Conservation (phyloP, 2,329 filamentous ascomycete genomes). For the Clonostachys rhizophaga region DNA sequence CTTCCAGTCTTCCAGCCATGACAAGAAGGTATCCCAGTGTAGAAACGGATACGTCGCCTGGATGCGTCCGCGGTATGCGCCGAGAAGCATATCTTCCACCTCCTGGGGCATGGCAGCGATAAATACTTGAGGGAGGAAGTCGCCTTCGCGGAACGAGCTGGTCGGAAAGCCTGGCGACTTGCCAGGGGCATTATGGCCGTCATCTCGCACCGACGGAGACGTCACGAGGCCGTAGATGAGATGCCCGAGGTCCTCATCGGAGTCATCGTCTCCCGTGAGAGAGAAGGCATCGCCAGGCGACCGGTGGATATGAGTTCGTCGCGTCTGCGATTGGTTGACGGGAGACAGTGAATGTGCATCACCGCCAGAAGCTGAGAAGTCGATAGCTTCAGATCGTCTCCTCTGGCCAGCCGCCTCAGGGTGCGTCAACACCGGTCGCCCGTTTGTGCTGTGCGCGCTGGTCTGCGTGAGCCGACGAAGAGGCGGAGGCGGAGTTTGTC, state of each 20-base stretch:
- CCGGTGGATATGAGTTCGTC: constrained; percentile 2
- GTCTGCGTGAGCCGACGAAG: neutral
- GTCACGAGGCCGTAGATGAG: constrained; percentile 4
- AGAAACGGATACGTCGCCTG: constrained; percentile 18
- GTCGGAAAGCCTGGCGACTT: neutral
- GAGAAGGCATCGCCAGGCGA: constrained; percentile 3
- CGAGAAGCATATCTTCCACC: constrained; percentile 11
- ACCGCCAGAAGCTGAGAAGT: neutral
- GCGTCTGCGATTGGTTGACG: neutral
- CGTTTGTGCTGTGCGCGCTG: neutral
- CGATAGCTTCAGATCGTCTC: neutral
- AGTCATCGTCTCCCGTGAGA: constrained; percentile 2
- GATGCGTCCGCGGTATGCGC: constrained; percentile 14
- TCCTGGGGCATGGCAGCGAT: constrained; percentile 3
- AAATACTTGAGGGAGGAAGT: neutral
- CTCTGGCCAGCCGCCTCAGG: neutral
- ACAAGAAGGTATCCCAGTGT: constrained; percentile 7
- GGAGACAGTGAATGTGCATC: constrained; percentile 1
- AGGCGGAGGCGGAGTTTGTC: neutral
- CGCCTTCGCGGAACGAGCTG: neutral
- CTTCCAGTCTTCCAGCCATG: constrained; percentile 10
- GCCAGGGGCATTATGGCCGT: neutral
- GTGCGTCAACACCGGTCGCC: neutral
- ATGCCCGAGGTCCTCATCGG: constrained; percentile 4
- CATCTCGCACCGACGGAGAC: constrained; percentile 3